phyloP scores from a whole-genome alignment of 495 filamentous ascomycete genomes.

The Hypoxylon perforatum region DNA sequence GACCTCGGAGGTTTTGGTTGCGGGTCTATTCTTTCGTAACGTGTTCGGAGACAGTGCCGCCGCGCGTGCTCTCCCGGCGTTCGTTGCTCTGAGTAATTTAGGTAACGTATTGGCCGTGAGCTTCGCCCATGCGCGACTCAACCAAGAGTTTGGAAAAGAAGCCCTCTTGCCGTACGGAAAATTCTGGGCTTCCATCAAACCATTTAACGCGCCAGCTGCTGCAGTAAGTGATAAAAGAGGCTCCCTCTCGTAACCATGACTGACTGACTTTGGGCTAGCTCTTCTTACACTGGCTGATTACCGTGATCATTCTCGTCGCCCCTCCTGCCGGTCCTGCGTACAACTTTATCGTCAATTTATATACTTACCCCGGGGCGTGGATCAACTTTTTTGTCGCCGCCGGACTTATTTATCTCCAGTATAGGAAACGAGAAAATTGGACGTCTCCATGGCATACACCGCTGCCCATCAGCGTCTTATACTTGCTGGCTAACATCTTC shows the following conservation, averaged over 20 bases:
- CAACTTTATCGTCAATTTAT: conserved; percentile 51
- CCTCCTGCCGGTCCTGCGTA: conserved; percentile 56
- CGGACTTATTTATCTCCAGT: conserved; percentile 59
- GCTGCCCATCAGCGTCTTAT: conserved; percentile 55
- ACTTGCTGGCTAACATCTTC: conserved; percentile 60
- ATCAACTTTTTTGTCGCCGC: conserved; percentile 68
- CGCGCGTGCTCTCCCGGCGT: conserved; percentile 71
- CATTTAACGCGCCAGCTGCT: conserved; percentile 64
- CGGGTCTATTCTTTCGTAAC: conserved; percentile 73
- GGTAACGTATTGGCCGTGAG: conserved; percentile 77
- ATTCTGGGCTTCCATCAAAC: conserved; percentile 73
- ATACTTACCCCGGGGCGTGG: conserved; percentile 58
- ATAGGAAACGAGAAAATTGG: conserved; percentile 55
- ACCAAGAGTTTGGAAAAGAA: conserved; percentile 74
- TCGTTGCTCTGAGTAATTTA: conserved; percentile 77
- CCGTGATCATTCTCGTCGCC: conserved; percentile 58
- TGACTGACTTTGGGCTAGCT: conserved; percentile 36
- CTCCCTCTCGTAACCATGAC: neutral
- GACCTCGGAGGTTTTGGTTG: conserved; percentile 68
- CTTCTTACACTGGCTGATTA: conserved; percentile 61
- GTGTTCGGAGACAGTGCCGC: conserved; percentile 69
- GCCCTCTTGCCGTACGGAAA: conserved; percentile 70
- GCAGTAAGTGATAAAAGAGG: conserved; percentile 45
- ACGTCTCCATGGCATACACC: conserved; percentile 56
- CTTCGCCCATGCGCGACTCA: conserved; percentile 74